Percentiles rank a stretch among this genome's conserved stretches.
Evolutionary conservation across 1,139 yeast genomes (phyloP).

Genomic region (Pichiaceae sp.): DNA sequence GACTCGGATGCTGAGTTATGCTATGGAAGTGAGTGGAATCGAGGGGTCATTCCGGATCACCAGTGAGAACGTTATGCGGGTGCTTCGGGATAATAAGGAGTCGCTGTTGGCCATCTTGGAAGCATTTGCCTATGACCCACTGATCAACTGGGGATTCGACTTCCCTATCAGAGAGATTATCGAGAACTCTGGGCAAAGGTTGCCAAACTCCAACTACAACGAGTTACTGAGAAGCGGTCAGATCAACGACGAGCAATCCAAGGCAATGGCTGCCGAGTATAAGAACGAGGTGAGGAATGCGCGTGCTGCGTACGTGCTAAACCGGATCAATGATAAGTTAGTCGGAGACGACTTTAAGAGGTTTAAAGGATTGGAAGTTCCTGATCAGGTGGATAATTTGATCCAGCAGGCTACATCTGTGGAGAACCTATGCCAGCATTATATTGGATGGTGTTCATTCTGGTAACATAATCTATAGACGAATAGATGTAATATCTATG

Average conservation of each 20-base stretch:
- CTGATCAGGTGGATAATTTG: conserved; percentile 86
- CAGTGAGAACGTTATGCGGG: conserved; percentile 95
- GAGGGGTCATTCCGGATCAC: conserved; percentile 97
- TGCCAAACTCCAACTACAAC: conserved; percentile 55
- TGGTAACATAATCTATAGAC: conserved; percentile 42
- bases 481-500: background rate
- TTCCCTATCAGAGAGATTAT: conserved; percentile 75
- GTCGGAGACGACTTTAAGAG: conserved; percentile 90
- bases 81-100: conserved; percentile 86
- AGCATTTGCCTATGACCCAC: conserved; percentile 97
- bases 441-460: conserved; percentile 98
- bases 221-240: conserved; percentile 67
- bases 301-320: conserved; percentile 83
- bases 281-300: conserved; percentile 80
- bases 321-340: conserved; percentile 83
- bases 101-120: conserved; percentile 96
- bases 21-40: conserved; percentile 98
- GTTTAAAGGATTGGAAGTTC: conserved; percentile 62
- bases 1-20: conserved; percentile 94
- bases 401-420: conserved; percentile 96
- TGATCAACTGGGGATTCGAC: conserved; percentile 98
- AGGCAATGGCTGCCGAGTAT: conserved; percentile 60
- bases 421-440: conserved; percentile 92
- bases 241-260: conserved; percentile 70
- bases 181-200: conserved; percentile 61